Evolutionary conservation across 2,329 filamentous ascomycete genomes (phyloP).

Genomic region (Exophiala calicioides): DNA sequence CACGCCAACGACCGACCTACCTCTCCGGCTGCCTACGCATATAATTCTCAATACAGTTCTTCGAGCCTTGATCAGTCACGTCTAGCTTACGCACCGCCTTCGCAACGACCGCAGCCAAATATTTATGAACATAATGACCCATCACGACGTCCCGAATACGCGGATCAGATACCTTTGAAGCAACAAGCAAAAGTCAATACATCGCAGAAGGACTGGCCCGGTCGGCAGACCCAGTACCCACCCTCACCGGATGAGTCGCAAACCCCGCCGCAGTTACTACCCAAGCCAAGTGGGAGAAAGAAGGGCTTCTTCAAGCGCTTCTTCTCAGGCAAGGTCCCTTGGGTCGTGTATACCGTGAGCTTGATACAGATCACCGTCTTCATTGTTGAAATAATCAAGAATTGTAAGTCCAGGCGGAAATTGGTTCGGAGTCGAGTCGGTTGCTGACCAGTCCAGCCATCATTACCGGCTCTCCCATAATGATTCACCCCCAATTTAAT

Average conservation of each 20-base stretch:
- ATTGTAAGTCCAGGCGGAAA: conserved; percentile 58
- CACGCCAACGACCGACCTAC: conserved; percentile 13
- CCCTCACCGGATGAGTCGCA: conserved; percentile 61
- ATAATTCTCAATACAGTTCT: conserved; percentile 17
- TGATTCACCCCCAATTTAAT: conserved; percentile 83
- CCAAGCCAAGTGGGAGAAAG: conserved; percentile 26
- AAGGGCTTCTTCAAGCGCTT: conserved; percentile 59
- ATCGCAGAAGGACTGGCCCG: conserved; percentile 18
- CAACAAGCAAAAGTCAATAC: conserved; percentile 23
- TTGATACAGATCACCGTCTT: conserved; percentile 79
- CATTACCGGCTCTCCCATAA: conserved; percentile 69
- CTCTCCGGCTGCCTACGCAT: conserved; percentile 12
- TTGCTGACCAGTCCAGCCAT: conserved; percentile 53
- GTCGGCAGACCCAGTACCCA: conserved; percentile 46
- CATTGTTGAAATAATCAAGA: conserved; percentile 81
- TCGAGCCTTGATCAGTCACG: conserved; percentile 35
- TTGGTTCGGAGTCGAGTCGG: background rate
- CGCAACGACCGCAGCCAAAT: conserved; percentile 7
- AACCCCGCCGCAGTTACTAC: conserved; percentile 27
- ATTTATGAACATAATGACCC: conserved; percentile 18
- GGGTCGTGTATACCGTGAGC: conserved; percentile 80
- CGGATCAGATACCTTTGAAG: conserved; percentile 27
- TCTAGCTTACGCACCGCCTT: conserved; percentile 11
- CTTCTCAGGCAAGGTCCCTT: conserved; percentile 65
- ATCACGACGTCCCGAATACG: conserved; percentile 12